Conservation (phyloP, 495 filamentous ascomycete species). For the Podospora tetraspora region DNA sequence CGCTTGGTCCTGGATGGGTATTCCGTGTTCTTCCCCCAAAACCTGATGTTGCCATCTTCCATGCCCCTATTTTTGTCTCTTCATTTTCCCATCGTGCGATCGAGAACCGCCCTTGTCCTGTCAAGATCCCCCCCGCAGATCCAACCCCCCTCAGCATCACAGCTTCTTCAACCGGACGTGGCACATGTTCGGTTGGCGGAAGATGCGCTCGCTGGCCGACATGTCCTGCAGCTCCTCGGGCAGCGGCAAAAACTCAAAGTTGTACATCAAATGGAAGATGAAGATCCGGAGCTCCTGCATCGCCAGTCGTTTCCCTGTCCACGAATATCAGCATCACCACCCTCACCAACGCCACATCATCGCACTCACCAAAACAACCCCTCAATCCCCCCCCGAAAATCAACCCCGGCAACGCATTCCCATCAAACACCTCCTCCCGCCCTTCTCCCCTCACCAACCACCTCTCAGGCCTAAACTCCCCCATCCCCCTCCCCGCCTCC, state of each 20-base stretch:
- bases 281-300: constrained; percentile 28
- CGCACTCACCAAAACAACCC: constrained; percentile 25
- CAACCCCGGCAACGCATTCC: constrained; percentile 20
- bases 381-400: constrained; percentile 23
- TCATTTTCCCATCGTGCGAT: background rate
- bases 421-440: constrained; percentile 24
- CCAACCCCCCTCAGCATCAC: background rate
- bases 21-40: background rate
- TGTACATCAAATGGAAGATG: constrained; percentile 23
- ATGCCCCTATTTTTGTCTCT: background rate
- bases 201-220: constrained; percentile 9
- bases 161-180: constrained; percentile 11
- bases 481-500: constrained; percentile 18
- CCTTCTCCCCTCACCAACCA: constrained; percentile 27
- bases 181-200: constrained; percentile 8
- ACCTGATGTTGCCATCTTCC: background rate
- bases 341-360: background rate
- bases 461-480: constrained; percentile 25
- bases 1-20: too few species aligned
- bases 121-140: background rate
- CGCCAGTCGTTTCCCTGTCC: constrained; percentile 22
- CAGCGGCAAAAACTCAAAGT: constrained; percentile 28
- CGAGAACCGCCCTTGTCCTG: background rate
- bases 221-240: constrained; percentile 17
- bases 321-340: background rate